Base-by-base conservation (phyloP, 1,284 basidiomycete species). In the Tilletiaria anomala region DNA sequence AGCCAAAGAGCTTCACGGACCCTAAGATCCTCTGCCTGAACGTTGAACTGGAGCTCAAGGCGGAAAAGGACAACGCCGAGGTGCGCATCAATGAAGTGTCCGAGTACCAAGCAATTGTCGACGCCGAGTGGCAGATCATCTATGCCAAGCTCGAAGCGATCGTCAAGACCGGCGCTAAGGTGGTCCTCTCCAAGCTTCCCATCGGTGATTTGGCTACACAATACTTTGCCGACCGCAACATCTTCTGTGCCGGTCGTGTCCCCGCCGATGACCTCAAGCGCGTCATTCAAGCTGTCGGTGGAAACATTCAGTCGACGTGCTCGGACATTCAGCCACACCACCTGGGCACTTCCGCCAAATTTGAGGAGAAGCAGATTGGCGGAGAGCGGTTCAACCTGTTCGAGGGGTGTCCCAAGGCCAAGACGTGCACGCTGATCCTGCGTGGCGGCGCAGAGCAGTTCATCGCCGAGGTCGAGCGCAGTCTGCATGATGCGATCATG, bases 81-180 rank as follows among this genome's bases (percentile, higher is more conserved):
- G 83, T 99, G 34, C 80, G 93, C 24, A 86, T 99, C 39, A 87
- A 94, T 65, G 82, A 84, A 37, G 91, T 99, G 21, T 53, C 54
- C 35, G 64, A 65, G 45, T 99, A 99, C 69, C 93, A 99, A 70
- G 88, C 89, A 5, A 94, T 99, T 55, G 93, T 99, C 44, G 88
- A 99, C 64, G 93, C 93, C 19, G 93, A 99, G 69, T 99, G 93
- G 93, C 83, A 89, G 61, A 97, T 99, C 70, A 99, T 99, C 68
- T 97, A 89, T 72, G 78, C 83, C 61, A 99, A 99, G 70, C 75
- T 99, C 22, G 83, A 94, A 61, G 87, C 87, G 1, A 94, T 97
- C 64, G 85, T 88, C 61, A 82, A 83, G 64, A 94, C 89, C 0
- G 93, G 89, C 22, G 93, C 93, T 34, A 89, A 93, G 69, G 86